These are phyloP conservation scores for Melanopsichium pennsylvanicum DNA, from an alignment of 1,284 basidiomycete species.

Conservation along the genomic window DNA sequence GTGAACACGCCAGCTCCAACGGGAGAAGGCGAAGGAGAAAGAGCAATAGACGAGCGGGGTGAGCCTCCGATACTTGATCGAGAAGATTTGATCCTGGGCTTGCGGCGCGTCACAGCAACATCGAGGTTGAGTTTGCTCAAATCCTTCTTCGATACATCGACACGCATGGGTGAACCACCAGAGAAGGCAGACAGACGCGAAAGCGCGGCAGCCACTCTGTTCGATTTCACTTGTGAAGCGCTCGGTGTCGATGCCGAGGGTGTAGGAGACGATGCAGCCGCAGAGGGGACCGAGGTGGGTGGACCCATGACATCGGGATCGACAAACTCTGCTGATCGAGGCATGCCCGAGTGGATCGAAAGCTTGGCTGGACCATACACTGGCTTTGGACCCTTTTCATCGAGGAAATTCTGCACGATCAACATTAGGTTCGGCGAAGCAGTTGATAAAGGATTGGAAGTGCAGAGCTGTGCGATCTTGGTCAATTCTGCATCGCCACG, in stretches of 20 bases:
- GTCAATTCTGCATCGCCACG: slow-evolving; percentile 24
- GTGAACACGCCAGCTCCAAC: slow-evolving; percentile 1
- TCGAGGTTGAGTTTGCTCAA: slow-evolving; percentile 24
- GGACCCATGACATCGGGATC: slow-evolving; percentile 32
- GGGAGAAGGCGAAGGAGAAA: slow-evolving; percentile 15
- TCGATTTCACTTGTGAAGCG: slow-evolving; percentile 4
- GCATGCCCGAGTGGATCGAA: slow-evolving; percentile 15
- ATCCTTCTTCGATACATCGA: slow-evolving; percentile 20
- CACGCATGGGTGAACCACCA: slow-evolving; percentile 11
- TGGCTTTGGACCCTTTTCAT: slow-evolving; percentile 7
- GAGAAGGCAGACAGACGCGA: slow-evolving; percentile 29
- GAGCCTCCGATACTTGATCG: slow-evolving; percentile 18
- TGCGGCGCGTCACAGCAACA: slow-evolving; percentile 25
- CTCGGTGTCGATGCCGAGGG: slow-evolving; percentile 4
- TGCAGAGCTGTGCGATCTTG: slow-evolving; percentile 20
- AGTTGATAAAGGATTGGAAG: slow-evolving; percentile 19
- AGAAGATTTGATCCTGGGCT: slow-evolving; percentile 22
- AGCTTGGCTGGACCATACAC: slow-evolving; percentile 16
- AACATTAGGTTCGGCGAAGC: slow-evolving; percentile 18
- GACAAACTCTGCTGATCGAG: slow-evolving; percentile 5
- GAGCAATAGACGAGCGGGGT: slow-evolving; percentile 16
- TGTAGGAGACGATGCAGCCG: neutral
- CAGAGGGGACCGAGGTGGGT: neutral
- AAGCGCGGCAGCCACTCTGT: slow-evolving; percentile 20
- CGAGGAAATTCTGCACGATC: slow-evolving; percentile 22